Conservation (phyloP, 2,329 filamentous ascomycete species). For the Alternaria sp. region DNA sequence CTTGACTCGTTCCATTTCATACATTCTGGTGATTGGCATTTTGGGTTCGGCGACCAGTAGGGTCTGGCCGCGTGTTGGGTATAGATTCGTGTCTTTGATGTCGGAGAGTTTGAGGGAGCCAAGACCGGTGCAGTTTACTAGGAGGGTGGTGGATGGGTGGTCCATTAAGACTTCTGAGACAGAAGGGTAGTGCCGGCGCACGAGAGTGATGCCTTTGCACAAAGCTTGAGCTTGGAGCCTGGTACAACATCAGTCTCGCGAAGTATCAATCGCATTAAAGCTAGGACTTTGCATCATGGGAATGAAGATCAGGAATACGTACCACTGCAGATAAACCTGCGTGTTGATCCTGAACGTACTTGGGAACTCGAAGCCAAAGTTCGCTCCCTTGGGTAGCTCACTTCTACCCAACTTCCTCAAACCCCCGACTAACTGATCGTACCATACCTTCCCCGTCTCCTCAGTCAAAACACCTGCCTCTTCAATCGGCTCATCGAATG, state of each 20-base stretch:
- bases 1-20: conserved; percentile 24
- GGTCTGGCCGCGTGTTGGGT: conserved; percentile 79
- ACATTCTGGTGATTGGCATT: conserved; percentile 49
- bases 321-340: conserved; percentile 47
- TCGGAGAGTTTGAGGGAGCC: conserved; percentile 79
- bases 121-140: conserved; percentile 87
- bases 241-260: too few relatives aligned
- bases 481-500: conserved; percentile 41
- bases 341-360: conserved; percentile 50
- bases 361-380: conserved; percentile 46
- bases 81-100: conserved; percentile 74
- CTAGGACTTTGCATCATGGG: too few relatives aligned
- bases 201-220: conserved; percentile 68
- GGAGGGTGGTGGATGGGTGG: conserved; percentile 69
- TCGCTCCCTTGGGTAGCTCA: conserved; percentile 44
- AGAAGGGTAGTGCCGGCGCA: conserved; percentile 60
- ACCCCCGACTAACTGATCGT: conserved; percentile 50
- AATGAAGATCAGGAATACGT: neutral
- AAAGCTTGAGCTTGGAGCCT: conserved; percentile 68
- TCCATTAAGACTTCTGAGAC: conserved; percentile 69
- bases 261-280: too few relatives aligned
- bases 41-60: conserved; percentile 69
- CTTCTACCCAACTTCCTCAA: conserved; percentile 32
- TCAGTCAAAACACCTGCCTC: conserved; percentile 43
- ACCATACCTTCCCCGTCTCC: conserved; percentile 51